Evolutionary conservation across 2,329 filamentous ascomycete genomes (phyloP).

Genomic region (Malbranchea zuffiana): DNA sequence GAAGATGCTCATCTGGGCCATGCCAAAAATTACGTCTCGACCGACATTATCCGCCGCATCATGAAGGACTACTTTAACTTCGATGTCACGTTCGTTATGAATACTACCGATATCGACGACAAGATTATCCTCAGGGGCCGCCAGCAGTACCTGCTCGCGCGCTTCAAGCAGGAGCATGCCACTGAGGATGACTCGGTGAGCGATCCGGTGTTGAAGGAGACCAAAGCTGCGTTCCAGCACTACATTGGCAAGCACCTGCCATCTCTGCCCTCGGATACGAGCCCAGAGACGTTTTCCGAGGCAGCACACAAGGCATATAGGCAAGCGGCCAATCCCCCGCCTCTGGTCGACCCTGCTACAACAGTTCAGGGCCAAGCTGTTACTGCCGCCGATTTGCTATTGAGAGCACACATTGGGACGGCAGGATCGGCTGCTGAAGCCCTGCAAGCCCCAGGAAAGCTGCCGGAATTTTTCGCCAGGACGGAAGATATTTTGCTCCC

Average conservation of each 20-base stretch:
- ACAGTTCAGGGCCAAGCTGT: slow-evolving; percentile 73
- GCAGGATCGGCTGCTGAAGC: slow-evolving; percentile 43
- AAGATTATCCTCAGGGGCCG: slow-evolving; percentile 60
- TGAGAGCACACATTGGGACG: slow-evolving; percentile 78
- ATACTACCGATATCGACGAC: slow-evolving; percentile 77
- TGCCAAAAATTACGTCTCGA: slow-evolving; percentile 81
- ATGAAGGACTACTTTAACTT: slow-evolving; percentile 74
- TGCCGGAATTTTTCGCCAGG: slow-evolving; percentile 49
- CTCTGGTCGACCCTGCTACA: slow-evolving; percentile 42
- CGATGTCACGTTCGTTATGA: slow-evolving; percentile 80
- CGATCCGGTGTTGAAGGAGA: slow-evolving; percentile 37
- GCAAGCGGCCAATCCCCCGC: slow-evolving; percentile 44
- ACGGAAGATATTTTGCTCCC: slow-evolving; percentile 63
- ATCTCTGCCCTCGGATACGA: slow-evolving; percentile 35
- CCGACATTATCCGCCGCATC: slow-evolving; percentile 77
- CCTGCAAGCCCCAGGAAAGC: no score
- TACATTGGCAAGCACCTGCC: slow-evolving; percentile 60
- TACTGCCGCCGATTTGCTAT: no score
- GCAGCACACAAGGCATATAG: slow-evolving; percentile 43
- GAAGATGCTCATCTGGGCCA: slow-evolving; percentile 75
- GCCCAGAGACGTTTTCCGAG: slow-evolving; percentile 38
- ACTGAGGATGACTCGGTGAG: slow-evolving; percentile 37
- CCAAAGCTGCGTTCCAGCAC: slow-evolving; percentile 42
- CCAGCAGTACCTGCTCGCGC: slow-evolving; percentile 64
- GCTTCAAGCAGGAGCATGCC: slow-evolving; percentile 50